phyloP scores from a whole-genome alignment of 768 basidiomycete species.

The Heimioporus sp. region DNA sequence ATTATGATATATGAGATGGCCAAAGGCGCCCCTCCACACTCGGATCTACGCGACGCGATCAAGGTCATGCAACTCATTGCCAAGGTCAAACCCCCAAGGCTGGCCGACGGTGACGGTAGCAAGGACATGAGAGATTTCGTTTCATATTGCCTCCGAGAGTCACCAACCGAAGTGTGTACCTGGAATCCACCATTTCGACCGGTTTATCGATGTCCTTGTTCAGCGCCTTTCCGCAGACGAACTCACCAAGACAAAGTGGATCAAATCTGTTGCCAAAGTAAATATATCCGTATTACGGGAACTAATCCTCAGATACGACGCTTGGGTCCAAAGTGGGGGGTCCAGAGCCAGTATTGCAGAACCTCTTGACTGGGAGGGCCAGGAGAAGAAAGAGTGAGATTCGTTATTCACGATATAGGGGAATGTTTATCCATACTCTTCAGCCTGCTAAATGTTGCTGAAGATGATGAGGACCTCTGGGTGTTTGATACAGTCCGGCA shows the following conservation, averaged over 20 bases:
- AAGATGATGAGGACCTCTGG: conserved; percentile 50
- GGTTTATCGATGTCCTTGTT: conserved; percentile 6
- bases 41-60: conserved; percentile 77
- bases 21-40: conserved; percentile 93
- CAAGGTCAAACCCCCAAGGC: conserved; percentile 74
- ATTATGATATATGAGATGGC: conserved; percentile 97
- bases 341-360: conserved; percentile 76
- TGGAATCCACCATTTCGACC: background rate
- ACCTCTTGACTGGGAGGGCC: conserved; percentile 69
- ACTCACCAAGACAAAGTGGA: conserved; percentile 85
- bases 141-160: conserved; percentile 75
- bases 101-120: conserved; percentile 75
- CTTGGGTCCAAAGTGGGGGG: conserved; percentile 65
- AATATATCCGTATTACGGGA: conserved; percentile 73
- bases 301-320: conserved; percentile 73
- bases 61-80: conserved; percentile 90
- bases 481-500: conserved; percentile 74
- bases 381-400: conserved; percentile 54
- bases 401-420: background rate
- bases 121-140: conserved; percentile 90
- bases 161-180: conserved; percentile 66
- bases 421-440: conserved; percentile 5
- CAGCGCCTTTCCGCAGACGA: conserved; percentile 91
- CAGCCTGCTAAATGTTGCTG: conserved; percentile 20
- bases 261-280: conserved; percentile 69